Conservation (phyloP, 306 rosid genomes). For the Pyrus bretschneideri region DNA sequence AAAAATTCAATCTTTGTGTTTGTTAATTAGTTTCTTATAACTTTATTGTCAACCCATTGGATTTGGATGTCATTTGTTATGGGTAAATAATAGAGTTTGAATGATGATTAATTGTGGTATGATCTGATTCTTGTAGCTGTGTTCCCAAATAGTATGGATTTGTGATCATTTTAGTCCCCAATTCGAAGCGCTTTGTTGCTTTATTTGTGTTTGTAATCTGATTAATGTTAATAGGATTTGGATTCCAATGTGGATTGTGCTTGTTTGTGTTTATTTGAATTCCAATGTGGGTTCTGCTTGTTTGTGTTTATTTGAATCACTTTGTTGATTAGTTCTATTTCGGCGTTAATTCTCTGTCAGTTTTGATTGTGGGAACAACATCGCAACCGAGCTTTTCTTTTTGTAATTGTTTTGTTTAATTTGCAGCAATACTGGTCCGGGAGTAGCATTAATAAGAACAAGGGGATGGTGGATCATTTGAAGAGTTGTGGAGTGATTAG, state of each 20-base stretch:
- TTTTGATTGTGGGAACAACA: not conserved
- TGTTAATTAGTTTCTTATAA: not conserved
- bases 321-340: not conserved
- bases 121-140: not conserved
- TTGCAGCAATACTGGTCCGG: slow-evolving; percentile 64
- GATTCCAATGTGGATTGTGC: not conserved
- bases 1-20: not conserved
- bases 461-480: slow-evolving; percentile 80
- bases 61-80: not conserved
- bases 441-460: slow-evolving; percentile 44
- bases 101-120: not conserved
- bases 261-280: not conserved
- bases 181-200: not conserved
- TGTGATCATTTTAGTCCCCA: not conserved
- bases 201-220: not conserved
- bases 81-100: not conserved
- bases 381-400: not conserved
- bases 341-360: not conserved
- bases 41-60: not conserved
- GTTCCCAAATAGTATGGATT: not conserved
- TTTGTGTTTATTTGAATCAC: not conserved
- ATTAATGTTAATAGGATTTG: slow-evolving; percentile 6
- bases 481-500: slow-evolving; percentile 55
- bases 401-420: not conserved
- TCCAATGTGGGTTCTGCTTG: not conserved